These are phyloP conservation scores for Bassia scoparia DNA, from an alignment of 148 eudicot genomes.

Conservation along the genomic window DNA sequence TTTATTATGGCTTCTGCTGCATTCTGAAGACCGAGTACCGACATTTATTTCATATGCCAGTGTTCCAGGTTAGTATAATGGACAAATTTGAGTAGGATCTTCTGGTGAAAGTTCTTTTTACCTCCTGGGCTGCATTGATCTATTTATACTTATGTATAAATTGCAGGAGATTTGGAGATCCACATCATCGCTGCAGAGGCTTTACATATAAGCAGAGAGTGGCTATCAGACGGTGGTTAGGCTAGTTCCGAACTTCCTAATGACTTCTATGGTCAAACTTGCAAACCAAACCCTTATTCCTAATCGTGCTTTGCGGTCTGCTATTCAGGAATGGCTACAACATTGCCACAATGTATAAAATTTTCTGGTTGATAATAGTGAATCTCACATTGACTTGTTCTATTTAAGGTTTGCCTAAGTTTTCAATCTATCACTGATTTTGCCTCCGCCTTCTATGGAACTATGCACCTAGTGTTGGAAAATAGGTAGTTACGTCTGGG, in stretches of 20 bases:
- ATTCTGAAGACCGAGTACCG: constrained; percentile 43
- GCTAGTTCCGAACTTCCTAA: constrained; percentile 76
- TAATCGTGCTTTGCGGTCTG: constrained; percentile 81
- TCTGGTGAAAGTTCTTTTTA: neutral
- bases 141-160: neutral
- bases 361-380: neutral
- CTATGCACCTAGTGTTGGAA: too few species aligned
- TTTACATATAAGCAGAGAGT: constrained; percentile 79
- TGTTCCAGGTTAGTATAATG: constrained; percentile 59
- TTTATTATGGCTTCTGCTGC: constrained; percentile 30
- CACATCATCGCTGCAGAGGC: constrained; percentile 90
- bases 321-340: constrained; percentile 81
- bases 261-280: constrained; percentile 54
- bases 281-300: constrained; percentile 52
- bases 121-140: too few species aligned
- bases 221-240: constrained; percentile 82
- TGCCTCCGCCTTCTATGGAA: too few species aligned
- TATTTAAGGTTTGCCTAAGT: neutral
- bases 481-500: too few species aligned
- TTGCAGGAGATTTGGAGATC: constrained; percentile 86
- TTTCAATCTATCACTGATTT: neutral
- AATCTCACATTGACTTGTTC: neutral
- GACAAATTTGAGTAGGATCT: neutral
- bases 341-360: constrained; percentile 15
- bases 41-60: constrained; percentile 72